A percentile compares a stretch with the other conserved stretches of the same genome.
Evolutionary conservation across 116 monocot genomes (phyloP).

Genomic region (Iris pallida): DNA sequence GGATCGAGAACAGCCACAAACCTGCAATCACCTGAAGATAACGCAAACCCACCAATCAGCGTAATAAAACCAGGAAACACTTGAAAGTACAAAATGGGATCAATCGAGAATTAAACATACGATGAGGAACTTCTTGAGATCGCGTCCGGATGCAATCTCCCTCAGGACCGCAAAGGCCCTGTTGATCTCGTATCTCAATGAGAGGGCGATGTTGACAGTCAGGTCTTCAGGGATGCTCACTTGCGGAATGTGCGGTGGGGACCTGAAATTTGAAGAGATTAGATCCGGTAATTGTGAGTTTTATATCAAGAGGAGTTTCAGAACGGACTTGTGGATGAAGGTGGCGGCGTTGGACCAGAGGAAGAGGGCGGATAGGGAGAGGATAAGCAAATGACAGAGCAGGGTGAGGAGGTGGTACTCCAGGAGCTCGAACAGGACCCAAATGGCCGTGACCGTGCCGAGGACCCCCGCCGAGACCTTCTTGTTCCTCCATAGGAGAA

Average conservation of each 20-base stretch:
- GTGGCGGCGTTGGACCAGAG: conserved; percentile 65
- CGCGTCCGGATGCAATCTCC: conserved; percentile 57
- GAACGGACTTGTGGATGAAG: conserved; percentile 62
- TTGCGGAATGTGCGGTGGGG: conserved; percentile 64
- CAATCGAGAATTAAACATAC: conserved; percentile 27
- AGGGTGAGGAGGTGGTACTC: conserved; percentile 70
- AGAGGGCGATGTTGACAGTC: conserved; percentile 42
- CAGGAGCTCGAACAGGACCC: conserved; percentile 70
- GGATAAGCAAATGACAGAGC: conserved; percentile 54
- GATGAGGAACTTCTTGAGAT: conserved; percentile 73
- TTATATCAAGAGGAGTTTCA: too few relatives aligned
- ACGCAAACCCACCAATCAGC: background rate
- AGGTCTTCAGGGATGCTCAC: conserved; percentile 66
- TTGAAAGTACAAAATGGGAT: background rate
- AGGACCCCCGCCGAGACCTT: conserved; percentile 63
- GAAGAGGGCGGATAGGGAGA: conserved; percentile 47
- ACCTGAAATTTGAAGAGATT: conserved; percentile 24
- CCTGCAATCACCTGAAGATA: conserved; percentile 45
- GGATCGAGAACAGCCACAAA: conserved; percentile 59
- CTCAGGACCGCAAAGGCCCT: conserved; percentile 38
- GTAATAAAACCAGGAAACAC: background rate
- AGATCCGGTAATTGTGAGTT: background rate
- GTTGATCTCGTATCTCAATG: conserved; percentile 66
- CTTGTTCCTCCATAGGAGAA: conserved; percentile 83
- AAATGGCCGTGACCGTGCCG: conserved; percentile 50